Percentiles rank a stretch among this genome's conserved stretches.
phyloP scores from a whole-genome alignment of 208 protist genomes.

The Trichomonas tenax region DNA sequence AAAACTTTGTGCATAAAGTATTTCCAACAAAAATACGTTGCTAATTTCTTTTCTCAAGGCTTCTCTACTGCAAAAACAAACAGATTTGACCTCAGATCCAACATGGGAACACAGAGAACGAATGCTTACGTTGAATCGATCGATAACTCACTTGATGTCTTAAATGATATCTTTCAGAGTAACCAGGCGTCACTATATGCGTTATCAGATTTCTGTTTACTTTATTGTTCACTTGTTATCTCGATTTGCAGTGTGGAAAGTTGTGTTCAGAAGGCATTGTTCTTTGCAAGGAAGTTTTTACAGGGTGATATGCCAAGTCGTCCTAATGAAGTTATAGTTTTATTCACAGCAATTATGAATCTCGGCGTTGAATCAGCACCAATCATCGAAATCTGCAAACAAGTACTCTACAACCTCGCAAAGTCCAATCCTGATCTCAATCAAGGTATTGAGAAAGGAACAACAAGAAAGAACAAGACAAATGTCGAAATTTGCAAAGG shows the following conservation, averaged over 20 bases:
- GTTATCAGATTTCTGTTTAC: not conserved
- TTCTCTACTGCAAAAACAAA: not conserved
- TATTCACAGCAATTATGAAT: not conserved
- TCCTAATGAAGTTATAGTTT: not conserved
- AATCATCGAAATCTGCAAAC: not conserved
- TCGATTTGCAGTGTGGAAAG: not conserved
- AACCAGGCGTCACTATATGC: not conserved
- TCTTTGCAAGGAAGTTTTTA: not conserved
- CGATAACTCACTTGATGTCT: not conserved
- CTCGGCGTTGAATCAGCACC: not conserved
- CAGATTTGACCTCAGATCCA: not conserved
- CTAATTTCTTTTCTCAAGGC: not conserved
- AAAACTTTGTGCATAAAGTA: not conserved
- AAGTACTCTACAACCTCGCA: not conserved
- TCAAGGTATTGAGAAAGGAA: not conserved
- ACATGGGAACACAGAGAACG: not conserved
- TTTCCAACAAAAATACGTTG: not conserved
- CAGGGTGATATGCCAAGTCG: not conserved
- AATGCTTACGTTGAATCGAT: not conserved
- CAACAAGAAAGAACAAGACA: not conserved
- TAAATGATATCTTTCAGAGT: not conserved
- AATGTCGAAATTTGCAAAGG: not conserved
- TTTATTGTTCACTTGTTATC: not conserved
- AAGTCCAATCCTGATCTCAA: not conserved
- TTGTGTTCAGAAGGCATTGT: not conserved